phyloP scores from a whole-genome alignment of 106 monocot species.

The Dendrobium catenatum region DNA sequence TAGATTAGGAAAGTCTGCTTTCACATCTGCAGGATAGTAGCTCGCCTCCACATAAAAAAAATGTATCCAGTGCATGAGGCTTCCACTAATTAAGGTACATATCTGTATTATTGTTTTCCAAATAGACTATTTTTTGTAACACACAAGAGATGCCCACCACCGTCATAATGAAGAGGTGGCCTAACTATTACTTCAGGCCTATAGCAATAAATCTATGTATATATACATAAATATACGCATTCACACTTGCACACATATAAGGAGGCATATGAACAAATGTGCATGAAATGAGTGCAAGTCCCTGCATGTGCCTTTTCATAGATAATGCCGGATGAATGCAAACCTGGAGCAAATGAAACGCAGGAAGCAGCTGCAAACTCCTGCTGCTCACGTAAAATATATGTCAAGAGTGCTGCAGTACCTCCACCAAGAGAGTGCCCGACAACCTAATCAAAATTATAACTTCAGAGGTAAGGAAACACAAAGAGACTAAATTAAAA shows the following conservation, averaged over 20 bases:
- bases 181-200: not conserved
- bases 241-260: too few relatives aligned
- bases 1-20: not conserved
- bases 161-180: not conserved
- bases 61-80: not conserved
- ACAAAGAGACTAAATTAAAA: not conserved
- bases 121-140: not conserved
- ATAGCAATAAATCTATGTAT: not conserved
- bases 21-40: not conserved
- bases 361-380: conserved; percentile 64
- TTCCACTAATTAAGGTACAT: not conserved
- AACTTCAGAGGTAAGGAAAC: not conserved
- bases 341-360: conserved; percentile 95
- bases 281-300: not conserved
- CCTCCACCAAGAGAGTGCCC: conserved; percentile 97
- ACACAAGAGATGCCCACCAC: too few relatives aligned
- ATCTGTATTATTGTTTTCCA: not conserved
- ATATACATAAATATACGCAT: not conserved
- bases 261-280: not conserved
- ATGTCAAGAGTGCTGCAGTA: conserved; percentile 87
- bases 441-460: conserved; percentile 47
- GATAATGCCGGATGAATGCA: not conserved
- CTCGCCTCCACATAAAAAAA: not conserved
- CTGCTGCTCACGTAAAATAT: conserved; percentile 79
- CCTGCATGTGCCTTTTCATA: not conserved